Evolutionary conservation across 208 protist species (phyloP).

Genomic region (Trypanosoma brucei): DNA sequence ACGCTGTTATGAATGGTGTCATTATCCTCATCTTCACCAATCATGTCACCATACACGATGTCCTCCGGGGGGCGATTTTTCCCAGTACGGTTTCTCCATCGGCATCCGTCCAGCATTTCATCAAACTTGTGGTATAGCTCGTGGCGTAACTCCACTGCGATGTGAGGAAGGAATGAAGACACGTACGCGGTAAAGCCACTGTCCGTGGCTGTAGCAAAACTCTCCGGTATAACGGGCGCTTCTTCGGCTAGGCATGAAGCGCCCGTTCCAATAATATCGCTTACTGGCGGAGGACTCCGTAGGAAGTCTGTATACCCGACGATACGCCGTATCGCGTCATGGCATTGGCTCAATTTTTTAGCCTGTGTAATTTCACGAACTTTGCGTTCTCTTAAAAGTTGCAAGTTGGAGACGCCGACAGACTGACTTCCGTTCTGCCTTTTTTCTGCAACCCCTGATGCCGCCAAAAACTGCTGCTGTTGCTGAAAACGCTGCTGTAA

Average conservation of each 20-base stretch:
- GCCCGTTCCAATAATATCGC: conserved; percentile 63
- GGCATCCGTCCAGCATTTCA: conserved; percentile 22
- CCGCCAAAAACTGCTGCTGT: too few species aligned
- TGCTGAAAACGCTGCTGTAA: background rate
- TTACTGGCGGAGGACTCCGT: conserved; percentile 22
- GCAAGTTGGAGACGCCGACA: conserved; percentile 15
- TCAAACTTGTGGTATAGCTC: conserved; percentile 42
- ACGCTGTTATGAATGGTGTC: too few species aligned
- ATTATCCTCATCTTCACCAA: background rate
- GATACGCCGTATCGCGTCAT: conserved; percentile 28
- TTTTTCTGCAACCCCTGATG: too few species aligned
- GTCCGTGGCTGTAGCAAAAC: conserved; percentile 25
- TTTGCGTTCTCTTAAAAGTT: conserved; percentile 33
- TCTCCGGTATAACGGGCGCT: conserved; percentile 57
- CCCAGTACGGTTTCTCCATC: background rate
- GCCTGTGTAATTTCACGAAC: conserved; percentile 31
- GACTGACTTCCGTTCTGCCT: too few species aligned
- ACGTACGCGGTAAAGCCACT: conserved; percentile 30
- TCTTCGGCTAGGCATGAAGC: conserved; percentile 38
- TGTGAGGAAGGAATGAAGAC: conserved; percentile 61
- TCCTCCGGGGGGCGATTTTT: background rate
- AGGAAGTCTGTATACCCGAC: conserved; percentile 43
- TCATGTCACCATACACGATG: background rate
- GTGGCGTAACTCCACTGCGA: conserved; percentile 74
- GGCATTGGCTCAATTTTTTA: conserved; percentile 24